Percentiles rank a stretch among this genome's conserved stretches.
These are phyloP conservation scores for Anisogramma anomala DNA, from an alignment of 2,329 filamentous ascomycete species.

Conservation along the genomic window DNA sequence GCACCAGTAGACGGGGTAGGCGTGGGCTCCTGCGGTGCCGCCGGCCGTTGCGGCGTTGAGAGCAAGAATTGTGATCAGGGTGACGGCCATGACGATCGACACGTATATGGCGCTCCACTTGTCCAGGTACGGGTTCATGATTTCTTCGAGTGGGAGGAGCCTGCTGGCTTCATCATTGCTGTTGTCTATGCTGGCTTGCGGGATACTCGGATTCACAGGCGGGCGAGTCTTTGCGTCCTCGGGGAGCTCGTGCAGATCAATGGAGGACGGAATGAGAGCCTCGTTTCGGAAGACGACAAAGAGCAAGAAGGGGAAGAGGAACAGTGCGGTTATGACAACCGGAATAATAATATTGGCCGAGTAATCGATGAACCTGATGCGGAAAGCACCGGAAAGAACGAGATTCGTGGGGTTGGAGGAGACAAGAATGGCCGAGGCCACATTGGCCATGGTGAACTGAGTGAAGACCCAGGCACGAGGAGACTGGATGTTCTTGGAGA, in stretches of 20 bases:
- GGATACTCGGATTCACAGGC: slow-evolving; percentile 64
- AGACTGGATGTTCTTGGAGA: slow-evolving; percentile 60
- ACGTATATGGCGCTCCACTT: slow-evolving; percentile 54
- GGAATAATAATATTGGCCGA: slow-evolving; percentile 70
- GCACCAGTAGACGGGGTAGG: slow-evolving; percentile 46
- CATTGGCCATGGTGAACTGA: slow-evolving; percentile 62
- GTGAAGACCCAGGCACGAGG: slow-evolving; percentile 62
- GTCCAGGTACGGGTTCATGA: slow-evolving; percentile 65
- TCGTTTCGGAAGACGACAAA: slow-evolving; percentile 58
- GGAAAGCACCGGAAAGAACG: slow-evolving; percentile 60
- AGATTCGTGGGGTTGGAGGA: slow-evolving; percentile 70
- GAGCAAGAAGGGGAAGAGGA: slow-evolving; percentile 58
- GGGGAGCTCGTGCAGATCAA: slow-evolving; percentile 57
- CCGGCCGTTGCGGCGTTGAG: slow-evolving; percentile 48
- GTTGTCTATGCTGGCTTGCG: slow-evolving; percentile 42
- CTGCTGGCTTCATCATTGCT: slow-evolving; percentile 38
- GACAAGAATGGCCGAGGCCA: slow-evolving; percentile 63
- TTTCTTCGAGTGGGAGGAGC: slow-evolving; percentile 54
- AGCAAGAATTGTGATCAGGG: slow-evolving; percentile 52
- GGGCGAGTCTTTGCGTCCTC: slow-evolving; percentile 40
- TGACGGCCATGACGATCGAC: slow-evolving; percentile 52
- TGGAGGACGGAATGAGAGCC: slow-evolving; percentile 50
- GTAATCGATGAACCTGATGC: slow-evolving; percentile 60
- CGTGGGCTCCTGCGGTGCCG: slow-evolving; percentile 29
- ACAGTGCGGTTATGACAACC: slow-evolving; percentile 51